Base-by-base conservation (phyloP, 1,139 yeast species). In the Kodamaea plutei region DNA sequence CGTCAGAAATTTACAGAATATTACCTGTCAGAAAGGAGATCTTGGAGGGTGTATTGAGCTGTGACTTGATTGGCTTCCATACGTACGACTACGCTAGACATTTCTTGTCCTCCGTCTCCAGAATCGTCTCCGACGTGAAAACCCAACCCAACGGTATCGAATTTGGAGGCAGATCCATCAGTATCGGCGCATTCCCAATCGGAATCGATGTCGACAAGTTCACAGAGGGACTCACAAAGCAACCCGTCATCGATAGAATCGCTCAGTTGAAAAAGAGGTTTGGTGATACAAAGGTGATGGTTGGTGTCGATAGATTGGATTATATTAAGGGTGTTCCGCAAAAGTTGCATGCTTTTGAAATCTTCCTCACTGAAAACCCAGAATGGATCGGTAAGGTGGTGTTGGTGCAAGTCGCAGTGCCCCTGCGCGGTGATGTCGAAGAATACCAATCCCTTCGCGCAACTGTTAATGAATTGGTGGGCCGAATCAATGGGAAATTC, bases 81-180 rank as follows among this genome's bases (percentile, higher is more conserved):
- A 93, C 98, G n/a, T 93, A 93, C 58, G 99, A 93, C 58, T 93
- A 93, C 51, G 98, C 96, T n/a, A 75, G 99, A 47, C 99, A 93
- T 62, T 93, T 93, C 59, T 61, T 93, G 35, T 82, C 95, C 13
- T 80, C 95, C 1, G 96, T 91, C n/a, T 79, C 89, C 37, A 70
- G 96, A 38, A 84, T 91, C 19, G 72, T 93, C 32, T 50, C 64
- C 10, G 74, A 84, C 39, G 80, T 88, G 10, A 81, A 79, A 28
- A 88, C 96, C 0, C 67, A 85, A 37, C 98, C 98, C 5, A 91
- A 89, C 45, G 96, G 96, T 10, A 87, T 91, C 18, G 81, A 83
- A 43, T 87, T 73, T 53, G 67, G 78, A 31, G 87, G 88, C 18
- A 67, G 91, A 31, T 76, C 76, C 37, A 93, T 91, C 27, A 79